Evolutionary conservation across 768 basidiomycete species (phyloP).

Genomic region (Rhizopogon roseolus): DNA sequence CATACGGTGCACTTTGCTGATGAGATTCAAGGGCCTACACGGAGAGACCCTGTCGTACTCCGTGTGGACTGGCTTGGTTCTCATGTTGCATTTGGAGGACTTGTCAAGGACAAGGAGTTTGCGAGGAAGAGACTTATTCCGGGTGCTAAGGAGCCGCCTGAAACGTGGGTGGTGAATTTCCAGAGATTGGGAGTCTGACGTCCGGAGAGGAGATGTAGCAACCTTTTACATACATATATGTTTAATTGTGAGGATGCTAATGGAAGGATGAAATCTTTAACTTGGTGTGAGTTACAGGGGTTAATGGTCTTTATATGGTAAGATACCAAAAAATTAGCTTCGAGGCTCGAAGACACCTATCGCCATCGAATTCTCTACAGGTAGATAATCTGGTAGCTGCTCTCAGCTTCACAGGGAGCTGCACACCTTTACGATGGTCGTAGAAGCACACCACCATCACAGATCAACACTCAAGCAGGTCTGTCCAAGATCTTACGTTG

Average conservation of each 20-base stretch:
- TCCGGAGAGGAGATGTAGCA: no score
- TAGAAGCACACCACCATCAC: slow-evolving; percentile 55
- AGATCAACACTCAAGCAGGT: slow-evolving; percentile 86
- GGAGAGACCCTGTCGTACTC: background rate
- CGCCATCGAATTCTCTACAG: background rate
- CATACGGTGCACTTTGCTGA: background rate
- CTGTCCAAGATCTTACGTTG: slow-evolving; percentile 13
- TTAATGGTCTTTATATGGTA: background rate
- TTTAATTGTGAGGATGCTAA: no score
- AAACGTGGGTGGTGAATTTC: slow-evolving; percentile 8
- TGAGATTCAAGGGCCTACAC: no score
- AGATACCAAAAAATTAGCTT: background rate
- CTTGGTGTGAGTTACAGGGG: background rate
- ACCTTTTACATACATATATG: no score
- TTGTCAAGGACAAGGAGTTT: slow-evolving; percentile 3
- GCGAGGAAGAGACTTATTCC: slow-evolving; percentile 4
- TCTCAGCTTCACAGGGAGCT: background rate
- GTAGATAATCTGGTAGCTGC: background rate
- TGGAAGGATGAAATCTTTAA: no score
- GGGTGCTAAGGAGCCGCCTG: background rate
- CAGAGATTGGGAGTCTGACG: background rate
- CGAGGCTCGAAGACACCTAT: background rate
- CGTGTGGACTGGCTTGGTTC: slow-evolving; percentile 8
- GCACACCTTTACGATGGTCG: slow-evolving; percentile 26
- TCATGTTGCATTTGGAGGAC: slow-evolving; percentile 3